A percentile compares a stretch with the other conserved stretches of the same genome.
Conservation (phyloP, 2,329 filamentous ascomycete species). For the Colletotrichum sidae region DNA sequence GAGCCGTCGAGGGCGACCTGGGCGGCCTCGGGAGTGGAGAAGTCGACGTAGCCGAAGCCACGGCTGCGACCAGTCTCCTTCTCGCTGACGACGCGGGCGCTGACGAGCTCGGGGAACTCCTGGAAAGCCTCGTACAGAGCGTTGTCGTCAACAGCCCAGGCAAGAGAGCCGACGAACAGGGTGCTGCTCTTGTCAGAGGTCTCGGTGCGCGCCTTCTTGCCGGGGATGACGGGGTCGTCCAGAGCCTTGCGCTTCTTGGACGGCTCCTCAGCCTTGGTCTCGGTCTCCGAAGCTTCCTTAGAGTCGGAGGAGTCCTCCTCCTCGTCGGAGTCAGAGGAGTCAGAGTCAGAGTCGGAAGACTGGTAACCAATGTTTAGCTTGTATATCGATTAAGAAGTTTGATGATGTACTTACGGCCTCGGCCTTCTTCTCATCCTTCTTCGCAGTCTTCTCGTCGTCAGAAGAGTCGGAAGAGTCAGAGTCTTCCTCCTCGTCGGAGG, state of each 20-base stretch:
- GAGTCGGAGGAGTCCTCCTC: slow-evolving; percentile 48
- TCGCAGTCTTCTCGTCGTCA: slow-evolving; percentile 44
- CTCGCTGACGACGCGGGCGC: slow-evolving; percentile 86
- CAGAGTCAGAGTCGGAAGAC: slow-evolving; percentile 48
- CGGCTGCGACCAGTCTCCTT: slow-evolving; percentile 84
- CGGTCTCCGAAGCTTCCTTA: slow-evolving; percentile 47
- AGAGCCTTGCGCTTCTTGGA: slow-evolving; percentile 78
- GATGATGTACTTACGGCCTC: slow-evolving; percentile 33
- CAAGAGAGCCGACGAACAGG: slow-evolving; percentile 90
- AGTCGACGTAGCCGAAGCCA: slow-evolving; percentile 95
- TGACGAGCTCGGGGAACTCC: slow-evolving; percentile 77
- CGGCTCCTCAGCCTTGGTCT: slow-evolving; percentile 61
- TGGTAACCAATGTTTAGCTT: slow-evolving; percentile 14
- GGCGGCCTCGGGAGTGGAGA: slow-evolving; percentile 74
- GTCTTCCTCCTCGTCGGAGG: slow-evolving; percentile 42
- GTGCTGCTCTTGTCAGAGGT: slow-evolving; percentile 66
- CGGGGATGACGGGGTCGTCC: slow-evolving; percentile 54
- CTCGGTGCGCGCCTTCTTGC: slow-evolving; percentile 78
- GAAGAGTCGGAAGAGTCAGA: slow-evolving; percentile 47
- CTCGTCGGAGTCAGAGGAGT: slow-evolving; percentile 48
- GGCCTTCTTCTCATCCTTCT: slow-evolving; percentile 39
- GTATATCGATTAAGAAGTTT: neutral
- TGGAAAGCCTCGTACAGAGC: slow-evolving; percentile 85
- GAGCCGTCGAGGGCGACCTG: slow-evolving; percentile 79
- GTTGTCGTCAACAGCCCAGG: slow-evolving; percentile 91